These are phyloP conservation scores for Hypsizygus marmoreus DNA, from an alignment of 768 basidiomycete species.

Conservation along the genomic window DNA sequence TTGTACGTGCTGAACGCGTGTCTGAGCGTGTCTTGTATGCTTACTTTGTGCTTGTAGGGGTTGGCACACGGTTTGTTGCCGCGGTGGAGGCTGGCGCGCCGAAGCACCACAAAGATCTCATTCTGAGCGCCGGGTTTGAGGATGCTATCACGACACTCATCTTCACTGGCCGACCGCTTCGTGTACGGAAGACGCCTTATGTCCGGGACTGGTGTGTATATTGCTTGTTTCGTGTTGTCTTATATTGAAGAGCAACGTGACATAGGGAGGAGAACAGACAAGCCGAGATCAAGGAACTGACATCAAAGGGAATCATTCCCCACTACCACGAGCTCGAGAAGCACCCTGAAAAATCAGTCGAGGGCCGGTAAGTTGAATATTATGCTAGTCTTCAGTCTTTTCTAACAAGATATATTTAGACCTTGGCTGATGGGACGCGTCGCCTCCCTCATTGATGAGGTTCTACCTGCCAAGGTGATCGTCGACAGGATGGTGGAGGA, in stretches of 20 bases:
- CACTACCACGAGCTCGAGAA: conserved; percentile 68
- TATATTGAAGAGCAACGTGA: background rate
- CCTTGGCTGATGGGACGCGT: conserved; percentile 88
- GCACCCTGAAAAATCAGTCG: conserved; percentile 78
- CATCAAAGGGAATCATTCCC: conserved; percentile 82
- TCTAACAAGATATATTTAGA: conserved; percentile 8
- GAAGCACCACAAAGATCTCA: conserved; percentile 79
- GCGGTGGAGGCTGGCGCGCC: conserved; percentile 79
- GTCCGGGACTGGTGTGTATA: conserved; percentile 74
- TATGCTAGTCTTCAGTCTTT: background rate
- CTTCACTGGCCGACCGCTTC: conserved; percentile 86
- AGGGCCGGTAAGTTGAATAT: conserved; percentile 39
- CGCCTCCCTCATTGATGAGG: conserved; percentile 68
- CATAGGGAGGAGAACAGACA: conserved; percentile 75
- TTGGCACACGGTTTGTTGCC: conserved; percentile 88
- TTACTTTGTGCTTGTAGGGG: conserved; percentile 46
- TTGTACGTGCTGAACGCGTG: conserved; percentile 49
- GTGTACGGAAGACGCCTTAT: conserved; percentile 83
- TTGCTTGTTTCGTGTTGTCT: conserved; percentile 1
- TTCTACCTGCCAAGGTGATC: conserved; percentile 82
- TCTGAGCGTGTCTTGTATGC: background rate
- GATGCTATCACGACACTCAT: conserved; percentile 86
- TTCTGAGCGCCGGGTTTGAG: conserved; percentile 70
- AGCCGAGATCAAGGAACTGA: conserved; percentile 81
- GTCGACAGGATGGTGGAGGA: conserved; percentile 72